These are phyloP conservation scores for Massarina eburnea DNA, from an alignment of 2,329 filamentous ascomycete genomes.

Conservation along the genomic window DNA sequence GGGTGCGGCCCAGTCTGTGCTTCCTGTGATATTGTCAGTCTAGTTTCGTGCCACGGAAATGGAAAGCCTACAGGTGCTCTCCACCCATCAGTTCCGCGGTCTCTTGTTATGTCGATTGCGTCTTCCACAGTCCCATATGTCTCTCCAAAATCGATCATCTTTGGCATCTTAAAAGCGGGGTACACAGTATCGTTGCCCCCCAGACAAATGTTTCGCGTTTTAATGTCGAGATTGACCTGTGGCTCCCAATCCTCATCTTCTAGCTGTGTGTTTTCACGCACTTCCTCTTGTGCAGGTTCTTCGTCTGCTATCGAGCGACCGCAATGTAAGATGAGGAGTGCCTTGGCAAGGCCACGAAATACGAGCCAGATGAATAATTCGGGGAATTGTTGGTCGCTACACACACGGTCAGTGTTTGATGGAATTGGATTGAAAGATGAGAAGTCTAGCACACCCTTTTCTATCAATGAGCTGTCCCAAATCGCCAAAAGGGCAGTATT, in stretches of 20 bases:
- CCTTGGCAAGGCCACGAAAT: conserved; percentile 8
- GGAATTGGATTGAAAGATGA: neutral
- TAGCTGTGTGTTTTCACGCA: neutral
- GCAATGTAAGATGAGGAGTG: conserved; percentile 1
- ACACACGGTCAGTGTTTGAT: neutral
- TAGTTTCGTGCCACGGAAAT: too few relatives aligned
- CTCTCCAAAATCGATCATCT: neutral
- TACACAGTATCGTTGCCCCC: neutral
- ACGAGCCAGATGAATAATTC: conserved; percentile 10
- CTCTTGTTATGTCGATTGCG: neutral
- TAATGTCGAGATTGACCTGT: conserved; percentile 10
- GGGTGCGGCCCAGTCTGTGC: too few relatives aligned
- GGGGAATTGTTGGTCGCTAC: conserved; percentile 3
- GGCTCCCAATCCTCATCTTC: neutral
- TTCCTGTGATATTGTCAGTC: too few relatives aligned
- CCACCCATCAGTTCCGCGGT: neutral
- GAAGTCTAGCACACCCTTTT: neutral
- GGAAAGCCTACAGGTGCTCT: neutral
- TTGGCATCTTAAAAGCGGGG: neutral
- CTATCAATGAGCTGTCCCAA: neutral
- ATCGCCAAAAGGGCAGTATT: neutral
- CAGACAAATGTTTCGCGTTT: conserved; percentile 3
- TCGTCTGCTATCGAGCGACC: neutral
- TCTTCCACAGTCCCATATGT: neutral
- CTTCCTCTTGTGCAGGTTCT: neutral